Evolutionary conservation across 345 rosid species (phyloP).

Genomic region (Rhodamnia argentea): DNA sequence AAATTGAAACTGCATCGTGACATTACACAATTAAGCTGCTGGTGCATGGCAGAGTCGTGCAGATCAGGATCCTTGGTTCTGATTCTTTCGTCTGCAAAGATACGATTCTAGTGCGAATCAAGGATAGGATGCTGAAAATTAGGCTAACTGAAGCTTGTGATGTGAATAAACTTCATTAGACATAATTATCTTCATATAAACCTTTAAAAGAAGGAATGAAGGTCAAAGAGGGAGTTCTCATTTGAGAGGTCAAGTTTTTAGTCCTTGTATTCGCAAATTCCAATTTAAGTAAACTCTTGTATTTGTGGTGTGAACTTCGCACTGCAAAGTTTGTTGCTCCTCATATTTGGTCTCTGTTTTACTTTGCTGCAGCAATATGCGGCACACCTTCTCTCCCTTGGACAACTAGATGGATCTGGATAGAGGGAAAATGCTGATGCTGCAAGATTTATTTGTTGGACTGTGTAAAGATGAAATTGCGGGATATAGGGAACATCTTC

Average conservation of each 20-base stretch:
- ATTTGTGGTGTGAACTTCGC: background rate
- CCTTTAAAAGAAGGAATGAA: background rate
- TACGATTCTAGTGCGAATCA: background rate
- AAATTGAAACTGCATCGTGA: background rate
- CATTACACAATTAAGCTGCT: background rate
- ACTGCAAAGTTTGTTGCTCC: background rate
- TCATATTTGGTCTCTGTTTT: background rate
- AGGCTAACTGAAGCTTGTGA: background rate
- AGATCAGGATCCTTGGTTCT: background rate
- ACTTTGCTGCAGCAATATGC: conserved; percentile 63
- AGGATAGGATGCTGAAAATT: background rate
- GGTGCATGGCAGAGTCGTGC: background rate
- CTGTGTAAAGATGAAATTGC: background rate
- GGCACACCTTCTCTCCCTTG: conserved; percentile 90
- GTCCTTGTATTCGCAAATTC: background rate
- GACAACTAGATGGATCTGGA: conserved; percentile 74
- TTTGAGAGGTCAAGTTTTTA: background rate
- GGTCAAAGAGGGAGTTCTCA: background rate
- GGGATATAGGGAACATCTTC: background rate
- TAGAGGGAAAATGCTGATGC: conserved; percentile 8
- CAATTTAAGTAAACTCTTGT: background rate
- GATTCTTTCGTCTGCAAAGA: background rate
- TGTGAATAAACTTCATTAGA: background rate
- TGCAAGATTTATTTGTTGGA: background rate
- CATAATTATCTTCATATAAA: background rate